Conservation (phyloP, 2,329 filamentous ascomycete genomes). For the Fusarium sp. region DNA sequence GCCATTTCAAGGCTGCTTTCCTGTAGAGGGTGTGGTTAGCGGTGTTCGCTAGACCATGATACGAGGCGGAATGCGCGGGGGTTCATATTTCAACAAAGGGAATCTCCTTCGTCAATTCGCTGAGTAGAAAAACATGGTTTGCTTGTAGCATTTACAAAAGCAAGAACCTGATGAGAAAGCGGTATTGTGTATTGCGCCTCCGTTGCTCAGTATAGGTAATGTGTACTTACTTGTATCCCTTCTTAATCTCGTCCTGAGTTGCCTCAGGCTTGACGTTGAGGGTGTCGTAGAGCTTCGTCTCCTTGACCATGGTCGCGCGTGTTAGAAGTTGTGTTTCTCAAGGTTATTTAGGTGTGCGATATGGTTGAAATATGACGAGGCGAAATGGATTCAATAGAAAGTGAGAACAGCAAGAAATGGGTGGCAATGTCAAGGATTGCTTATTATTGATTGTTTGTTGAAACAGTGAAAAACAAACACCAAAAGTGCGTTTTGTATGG, state of each 20-base stretch:
- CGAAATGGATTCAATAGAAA: conserved; percentile 17
- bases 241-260: conserved; percentile 95
- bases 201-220: conserved; percentile 4
- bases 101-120: background rate
- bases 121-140: background rate
- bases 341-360: conserved; percentile 9
- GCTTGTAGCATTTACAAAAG: background rate
- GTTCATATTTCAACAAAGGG: background rate
- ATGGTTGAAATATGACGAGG: conserved; percentile 5
- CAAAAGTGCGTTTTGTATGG: conserved; percentile 14
- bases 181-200: background rate
- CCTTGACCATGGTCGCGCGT: conserved; percentile 80
- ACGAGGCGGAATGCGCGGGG: background rate
- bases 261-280: conserved; percentile 83
- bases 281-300: conserved; percentile 94
- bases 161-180: background rate
- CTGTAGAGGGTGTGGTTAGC: conserved; percentile 61
- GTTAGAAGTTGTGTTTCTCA: conserved; percentile 20
- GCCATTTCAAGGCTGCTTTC: conserved; percentile 90
- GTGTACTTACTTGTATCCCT: conserved; percentile 81
- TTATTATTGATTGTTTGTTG: conserved; percentile 20
- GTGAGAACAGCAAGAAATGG: conserved; percentile 17
- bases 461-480: conserved; percentile 16
- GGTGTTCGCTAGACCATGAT: background rate
- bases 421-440: conserved; percentile 8